A percentile compares a stretch with the other conserved stretches of the same genome.
phyloP scores from a whole-genome alignment of 129 eudicot genomes.

The Flaveria brownii region DNA sequence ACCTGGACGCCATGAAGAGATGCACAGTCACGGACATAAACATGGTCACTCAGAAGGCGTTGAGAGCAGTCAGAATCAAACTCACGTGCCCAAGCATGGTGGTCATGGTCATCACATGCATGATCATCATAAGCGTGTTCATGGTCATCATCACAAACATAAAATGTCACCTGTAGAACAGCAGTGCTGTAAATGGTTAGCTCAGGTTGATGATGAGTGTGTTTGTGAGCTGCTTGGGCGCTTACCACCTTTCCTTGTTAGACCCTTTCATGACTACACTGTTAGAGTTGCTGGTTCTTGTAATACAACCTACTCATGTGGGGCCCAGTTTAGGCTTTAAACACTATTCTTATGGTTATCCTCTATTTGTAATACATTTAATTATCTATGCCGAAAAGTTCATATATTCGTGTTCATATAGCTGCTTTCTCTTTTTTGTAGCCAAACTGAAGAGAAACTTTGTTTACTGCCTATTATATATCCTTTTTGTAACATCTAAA shows the following conservation, averaged over 20 bases:
- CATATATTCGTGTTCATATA: slow-evolving; percentile 10
- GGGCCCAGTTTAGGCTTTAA: slow-evolving; percentile 41
- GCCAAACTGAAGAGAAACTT: background rate
- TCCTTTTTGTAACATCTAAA: background rate
- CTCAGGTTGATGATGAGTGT: slow-evolving; percentile 58
- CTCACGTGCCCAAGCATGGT: slow-evolving; percentile 1
- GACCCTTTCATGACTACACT: slow-evolving; percentile 65
- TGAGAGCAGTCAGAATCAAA: slow-evolving; percentile 8
- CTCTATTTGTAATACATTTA: slow-evolving; percentile 26
- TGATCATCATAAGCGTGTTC: slow-evolving; percentile 11
- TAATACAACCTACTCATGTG: slow-evolving; percentile 53
- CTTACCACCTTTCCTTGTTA: slow-evolving; percentile 70
- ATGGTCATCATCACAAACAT: slow-evolving; percentile 30
- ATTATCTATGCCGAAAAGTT: slow-evolving; percentile 12
- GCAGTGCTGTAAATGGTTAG: slow-evolving; percentile 84
- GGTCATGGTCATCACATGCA: slow-evolving; percentile 1
- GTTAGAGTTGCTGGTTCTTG: slow-evolving; percentile 54
- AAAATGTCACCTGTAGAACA: slow-evolving; percentile 45
- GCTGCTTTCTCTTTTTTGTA: slow-evolving; percentile 12
- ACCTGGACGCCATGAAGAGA: slow-evolving; percentile 20
- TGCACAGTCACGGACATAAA: slow-evolving; percentile 33
- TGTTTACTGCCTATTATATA: slow-evolving; percentile 6
- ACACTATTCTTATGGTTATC: background rate
- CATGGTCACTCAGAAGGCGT: slow-evolving; percentile 17
- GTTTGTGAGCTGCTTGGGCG: slow-evolving; percentile 71